These are phyloP conservation scores for Cyanidiococcus yangmingshanensis DNA, from an alignment of 23 red algal genomes.

Conservation along the genomic window DNA sequence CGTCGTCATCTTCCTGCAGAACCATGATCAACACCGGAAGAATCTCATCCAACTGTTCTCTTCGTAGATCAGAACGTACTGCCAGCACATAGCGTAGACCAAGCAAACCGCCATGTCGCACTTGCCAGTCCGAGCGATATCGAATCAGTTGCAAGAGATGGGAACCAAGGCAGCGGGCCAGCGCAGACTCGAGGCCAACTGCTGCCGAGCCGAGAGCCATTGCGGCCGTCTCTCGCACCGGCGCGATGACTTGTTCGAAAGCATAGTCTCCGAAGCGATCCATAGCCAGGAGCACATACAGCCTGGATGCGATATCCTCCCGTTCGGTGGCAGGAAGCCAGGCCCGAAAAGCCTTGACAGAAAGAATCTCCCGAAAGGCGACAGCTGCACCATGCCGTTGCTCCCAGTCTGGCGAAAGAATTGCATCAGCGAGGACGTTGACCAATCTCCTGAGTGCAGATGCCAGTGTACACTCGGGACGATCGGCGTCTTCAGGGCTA, in stretches of 20 bases:
- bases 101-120: constrained; percentile 69
- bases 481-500: constrained; percentile 33
- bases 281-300: constrained; percentile 78
- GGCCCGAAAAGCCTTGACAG: constrained; percentile 33
- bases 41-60: constrained; percentile 35
- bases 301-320: constrained; percentile 73
- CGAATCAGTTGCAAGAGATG: constrained; percentile 40
- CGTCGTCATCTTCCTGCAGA: constrained; percentile 62
- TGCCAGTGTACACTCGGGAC: not conserved
- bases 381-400: constrained; percentile 78
- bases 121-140: constrained; percentile 51
- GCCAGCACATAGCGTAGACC: constrained; percentile 73
- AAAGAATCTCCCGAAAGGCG: constrained; percentile 74
- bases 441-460: constrained; percentile 54
- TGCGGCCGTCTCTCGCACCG: constrained; percentile 83
- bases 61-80: constrained; percentile 40
- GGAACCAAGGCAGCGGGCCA: constrained; percentile 24
- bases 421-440: constrained; percentile 38
- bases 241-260: constrained; percentile 73
- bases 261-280: constrained; percentile 96
- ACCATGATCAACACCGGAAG: constrained; percentile 32
- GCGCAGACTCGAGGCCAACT: constrained; percentile 25
- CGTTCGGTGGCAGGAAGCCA: constrained; percentile 35
- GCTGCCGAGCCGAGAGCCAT: constrained; percentile 65
- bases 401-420: constrained; percentile 70